Base-by-base conservation (phyloP, 2,329 filamentous ascomycete species). In the Pseudogymnoascus sp. region DNA sequence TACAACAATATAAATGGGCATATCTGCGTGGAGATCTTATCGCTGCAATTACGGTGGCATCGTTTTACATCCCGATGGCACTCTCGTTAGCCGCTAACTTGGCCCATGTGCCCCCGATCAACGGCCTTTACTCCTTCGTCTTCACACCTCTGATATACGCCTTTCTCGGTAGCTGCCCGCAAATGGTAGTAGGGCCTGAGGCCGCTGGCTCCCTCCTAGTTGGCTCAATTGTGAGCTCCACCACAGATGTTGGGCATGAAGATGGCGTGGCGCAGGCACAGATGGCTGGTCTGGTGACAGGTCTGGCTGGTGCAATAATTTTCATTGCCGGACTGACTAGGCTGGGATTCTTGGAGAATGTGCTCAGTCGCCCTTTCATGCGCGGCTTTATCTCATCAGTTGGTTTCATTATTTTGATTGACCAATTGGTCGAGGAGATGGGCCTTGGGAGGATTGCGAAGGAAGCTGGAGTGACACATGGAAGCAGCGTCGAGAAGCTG, bases 381-480 rank as follows among this genome's bases (percentile, higher is more conserved):
- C 83, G 95, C 65, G 95, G 95, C 0, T 99, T 99, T 78, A 97
- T 99, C 77, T 96, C 91, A 64, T 95, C 95, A 61, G 96, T 99
- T 73, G 95, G 95, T 60, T 90, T 97, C 64, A 93, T 98, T 68
- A 98, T 99, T 73, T 86, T 96, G 41, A 91, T 98, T 37, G 95
- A 98, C 75, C 95, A 99, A 77, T 79, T 96, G 51, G 90, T 97
- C 62, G 93, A 93, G 0, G 92, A 98, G 75, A 83, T 96, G 71
- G 95, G 95, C 0, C 81, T 99, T 21, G 82, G 81, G 39, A 78
- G 81, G 1, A 76, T 86, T 16, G 90, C 92, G 0, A 85, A 85
- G 62, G 77, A 88, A 14, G 73, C 75, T 2, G 79, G 79, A 1
- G 84, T 92, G 2, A 84, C 85, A 48, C 93, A 98, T 72, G 92